Percentiles rank a stretch among this genome's conserved stretches.
phyloP scores from a whole-genome alignment of 2,329 filamentous ascomycete genomes.

The Trichophyton benhamiae region DNA sequence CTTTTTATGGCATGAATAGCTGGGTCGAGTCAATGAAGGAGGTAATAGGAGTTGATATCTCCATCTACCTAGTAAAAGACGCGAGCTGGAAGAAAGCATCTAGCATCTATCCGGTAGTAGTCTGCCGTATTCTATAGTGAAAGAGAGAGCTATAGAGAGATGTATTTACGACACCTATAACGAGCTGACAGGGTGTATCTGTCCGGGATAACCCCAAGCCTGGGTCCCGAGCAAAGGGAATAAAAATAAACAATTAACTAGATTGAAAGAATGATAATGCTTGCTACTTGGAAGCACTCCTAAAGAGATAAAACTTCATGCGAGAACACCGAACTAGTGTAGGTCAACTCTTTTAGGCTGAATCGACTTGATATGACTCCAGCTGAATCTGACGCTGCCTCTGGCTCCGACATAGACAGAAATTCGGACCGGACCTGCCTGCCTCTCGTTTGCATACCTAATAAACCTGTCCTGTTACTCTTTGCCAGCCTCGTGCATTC shows the following conservation, averaged over 20 bases:
- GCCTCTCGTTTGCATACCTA: constrained; percentile 18
- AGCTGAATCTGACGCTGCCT: not conserved
- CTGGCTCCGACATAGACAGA: not conserved
- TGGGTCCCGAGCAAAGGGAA: no score
- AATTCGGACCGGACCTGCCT: not conserved
- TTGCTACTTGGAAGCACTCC: no score
- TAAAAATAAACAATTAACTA: no score
- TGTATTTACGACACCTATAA: no score
- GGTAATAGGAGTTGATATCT: not conserved
- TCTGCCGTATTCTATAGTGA: not conserved
- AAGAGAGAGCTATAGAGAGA: no score
- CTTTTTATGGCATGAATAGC: constrained; percentile 7
- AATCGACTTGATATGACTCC: not conserved
- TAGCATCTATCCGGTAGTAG: not conserved
- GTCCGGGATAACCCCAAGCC: no score
- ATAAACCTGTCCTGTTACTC: constrained; percentile 29
- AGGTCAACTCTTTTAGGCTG: no score
- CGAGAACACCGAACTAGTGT: no score
- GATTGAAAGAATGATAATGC: no score
- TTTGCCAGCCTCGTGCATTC: constrained; percentile 30
- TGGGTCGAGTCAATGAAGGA: constrained; percentile 5
- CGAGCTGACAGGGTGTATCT: no score
- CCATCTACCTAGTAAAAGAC: not conserved
- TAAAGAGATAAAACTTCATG: no score
- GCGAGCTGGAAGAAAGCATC: not conserved